Evolutionary conservation across 2,329 filamentous ascomycete species (phyloP).

Genomic region (Pseudopithomyces maydicus): DNA sequence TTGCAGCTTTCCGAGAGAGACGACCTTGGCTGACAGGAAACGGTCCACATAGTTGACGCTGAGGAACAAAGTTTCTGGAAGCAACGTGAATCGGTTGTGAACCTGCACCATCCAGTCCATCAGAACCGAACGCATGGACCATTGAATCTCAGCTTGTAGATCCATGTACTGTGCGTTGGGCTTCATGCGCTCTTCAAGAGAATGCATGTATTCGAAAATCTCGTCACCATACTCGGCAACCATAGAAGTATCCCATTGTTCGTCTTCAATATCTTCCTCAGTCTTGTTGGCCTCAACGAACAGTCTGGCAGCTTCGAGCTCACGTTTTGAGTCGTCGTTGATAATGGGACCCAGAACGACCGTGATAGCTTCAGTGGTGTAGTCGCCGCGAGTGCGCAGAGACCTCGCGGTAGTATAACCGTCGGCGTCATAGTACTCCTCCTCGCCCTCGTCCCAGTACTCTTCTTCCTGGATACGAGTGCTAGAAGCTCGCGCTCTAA

Average conservation of each 20-base stretch:
- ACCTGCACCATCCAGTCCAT: constrained; percentile 99
- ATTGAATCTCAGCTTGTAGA: constrained; percentile 93
- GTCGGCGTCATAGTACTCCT: constrained; percentile 75
- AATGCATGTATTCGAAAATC: constrained; percentile 90
- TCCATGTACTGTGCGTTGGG: constrained; percentile 97
- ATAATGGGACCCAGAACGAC: constrained; percentile 74
- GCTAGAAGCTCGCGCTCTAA: constrained; percentile 22
- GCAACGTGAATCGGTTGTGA: constrained; percentile 84
- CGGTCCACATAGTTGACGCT: constrained; percentile 97
- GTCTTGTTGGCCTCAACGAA: constrained; percentile 71
- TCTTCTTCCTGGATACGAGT: constrained; percentile 65
- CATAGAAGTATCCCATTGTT: constrained; percentile 94
- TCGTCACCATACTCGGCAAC: constrained; percentile 96
- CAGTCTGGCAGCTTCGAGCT: constrained; percentile 71
- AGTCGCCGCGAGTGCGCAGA: constrained; percentile 75
- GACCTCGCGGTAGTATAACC: constrained; percentile 78
- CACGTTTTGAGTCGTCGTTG: constrained; percentile 70
- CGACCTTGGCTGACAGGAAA: constrained; percentile 91
- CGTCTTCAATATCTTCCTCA: constrained; percentile 81
- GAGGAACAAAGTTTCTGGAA: constrained; percentile 94
- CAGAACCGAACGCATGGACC: constrained; percentile 96
- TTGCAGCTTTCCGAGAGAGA: constrained; percentile 93
- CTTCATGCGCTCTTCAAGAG: constrained; percentile 85
- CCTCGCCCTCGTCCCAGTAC: constrained; percentile 75
- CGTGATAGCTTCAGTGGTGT: constrained; percentile 69